These are phyloP conservation scores for Sclerotinia trifoliorum DNA, from an alignment of 2,329 filamentous ascomycete species.

Conservation along the genomic window DNA sequence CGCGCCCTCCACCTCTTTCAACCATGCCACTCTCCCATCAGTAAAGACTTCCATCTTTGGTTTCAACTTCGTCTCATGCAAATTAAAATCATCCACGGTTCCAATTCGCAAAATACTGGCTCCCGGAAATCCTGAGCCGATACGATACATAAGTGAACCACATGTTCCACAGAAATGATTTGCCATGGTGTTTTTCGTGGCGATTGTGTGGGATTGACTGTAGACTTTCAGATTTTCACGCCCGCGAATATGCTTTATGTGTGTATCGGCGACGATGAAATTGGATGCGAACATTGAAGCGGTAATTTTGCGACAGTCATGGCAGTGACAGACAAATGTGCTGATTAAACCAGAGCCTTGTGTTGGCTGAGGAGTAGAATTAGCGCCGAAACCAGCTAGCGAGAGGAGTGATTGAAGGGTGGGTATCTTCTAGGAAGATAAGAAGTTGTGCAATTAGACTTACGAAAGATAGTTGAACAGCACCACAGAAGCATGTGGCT, in stretches of 20 bases:
- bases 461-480: slow-evolving; percentile 55
- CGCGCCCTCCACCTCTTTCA: slow-evolving; percentile 42
- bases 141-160: slow-evolving; percentile 60
- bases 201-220: slow-evolving; percentile 49
- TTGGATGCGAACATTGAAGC: slow-evolving; percentile 62
- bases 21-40: slow-evolving; percentile 53
- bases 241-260: slow-evolving; percentile 52
- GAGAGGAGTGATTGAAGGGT: background rate
- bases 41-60: slow-evolving; percentile 54
- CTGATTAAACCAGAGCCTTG: slow-evolving; percentile 47
- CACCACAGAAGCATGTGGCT: slow-evolving; percentile 58
- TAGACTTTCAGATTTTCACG: slow-evolving; percentile 50
- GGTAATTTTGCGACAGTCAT: slow-evolving; percentile 61
- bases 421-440: background rate
- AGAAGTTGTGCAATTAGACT: slow-evolving; percentile 30
- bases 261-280: slow-evolving; percentile 49
- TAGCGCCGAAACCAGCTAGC: background rate
- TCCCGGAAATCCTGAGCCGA: slow-evolving; percentile 46
- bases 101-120: slow-evolving; percentile 54
- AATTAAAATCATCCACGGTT: slow-evolving; percentile 59
- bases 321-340: slow-evolving; percentile 59
- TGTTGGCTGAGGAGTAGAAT: slow-evolving; percentile 43
- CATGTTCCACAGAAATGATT: slow-evolving; percentile 62
- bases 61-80: slow-evolving; percentile 56
- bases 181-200: slow-evolving; percentile 52